Conservation (phyloP, 306 rosid genomes). For the Lablab purpureus region DNA sequence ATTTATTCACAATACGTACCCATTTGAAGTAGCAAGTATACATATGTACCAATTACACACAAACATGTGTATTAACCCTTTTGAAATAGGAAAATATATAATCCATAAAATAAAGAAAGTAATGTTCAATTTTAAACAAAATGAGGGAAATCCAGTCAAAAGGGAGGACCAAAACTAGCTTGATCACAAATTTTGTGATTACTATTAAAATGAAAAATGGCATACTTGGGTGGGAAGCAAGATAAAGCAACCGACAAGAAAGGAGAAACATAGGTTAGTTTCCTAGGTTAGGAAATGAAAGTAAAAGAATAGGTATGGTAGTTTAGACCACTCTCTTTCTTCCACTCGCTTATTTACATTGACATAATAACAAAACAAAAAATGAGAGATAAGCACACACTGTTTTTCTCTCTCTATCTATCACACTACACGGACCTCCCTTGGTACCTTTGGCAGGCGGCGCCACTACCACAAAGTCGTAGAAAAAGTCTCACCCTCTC, state of each 20-base stretch:
- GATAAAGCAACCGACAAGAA: slow-evolving; percentile 64
- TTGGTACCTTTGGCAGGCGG: slow-evolving; percentile 57
- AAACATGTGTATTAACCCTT: background rate
- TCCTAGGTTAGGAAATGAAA: slow-evolving; percentile 70
- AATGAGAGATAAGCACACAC: background rate
- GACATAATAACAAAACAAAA: background rate
- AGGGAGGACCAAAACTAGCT: slow-evolving; percentile 13
- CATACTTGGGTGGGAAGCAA: slow-evolving; percentile 49
- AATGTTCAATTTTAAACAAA: background rate
- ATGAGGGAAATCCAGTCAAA: slow-evolving; percentile 19
- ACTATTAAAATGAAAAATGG: slow-evolving; percentile 21
- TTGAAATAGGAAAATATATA: background rate
- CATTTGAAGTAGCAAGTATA: too few species aligned
- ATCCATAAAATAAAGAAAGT: background rate
- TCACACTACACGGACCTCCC: slow-evolving; percentile 47
- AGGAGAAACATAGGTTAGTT: slow-evolving; percentile 65
- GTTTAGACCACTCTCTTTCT: slow-evolving; percentile 66
- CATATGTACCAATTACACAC: too few species aligned
- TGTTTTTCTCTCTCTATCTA: slow-evolving; percentile 31
- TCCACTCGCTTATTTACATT: slow-evolving; percentile 47
- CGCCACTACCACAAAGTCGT: slow-evolving; percentile 63
- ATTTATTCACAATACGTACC: too few species aligned
- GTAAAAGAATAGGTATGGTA: slow-evolving; percentile 71
- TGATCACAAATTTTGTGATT: slow-evolving; percentile 15
- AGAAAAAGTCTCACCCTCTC: slow-evolving; percentile 73